These are phyloP conservation scores for Echeveria elegans DNA, from an alignment of 164 flowering plant species.

Conservation along the genomic window DNA sequence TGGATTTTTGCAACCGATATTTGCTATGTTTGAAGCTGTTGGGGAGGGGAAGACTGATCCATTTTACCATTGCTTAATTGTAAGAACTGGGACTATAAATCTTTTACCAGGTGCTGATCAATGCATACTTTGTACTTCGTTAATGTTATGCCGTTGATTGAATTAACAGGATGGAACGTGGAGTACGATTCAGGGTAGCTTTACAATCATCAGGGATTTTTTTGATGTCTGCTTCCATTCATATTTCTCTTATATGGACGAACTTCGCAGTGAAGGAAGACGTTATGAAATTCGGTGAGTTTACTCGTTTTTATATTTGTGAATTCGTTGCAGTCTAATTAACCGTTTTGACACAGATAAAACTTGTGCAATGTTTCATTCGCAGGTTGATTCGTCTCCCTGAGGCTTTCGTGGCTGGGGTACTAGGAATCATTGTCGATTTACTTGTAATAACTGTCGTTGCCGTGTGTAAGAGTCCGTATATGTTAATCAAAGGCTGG, in stretches of 20 bases:
- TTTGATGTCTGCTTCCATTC: constrained; percentile 61
- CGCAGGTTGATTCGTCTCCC: constrained; percentile 65
- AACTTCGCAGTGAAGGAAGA: constrained; percentile 41
- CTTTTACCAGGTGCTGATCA: not conserved
- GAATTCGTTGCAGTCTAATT: not conserved
- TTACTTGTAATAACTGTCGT: constrained; percentile 48
- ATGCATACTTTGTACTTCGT: not conserved
- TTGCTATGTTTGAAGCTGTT: constrained; percentile 81
- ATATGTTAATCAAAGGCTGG: constrained; percentile 96
- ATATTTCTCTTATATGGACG: constrained; percentile 66
- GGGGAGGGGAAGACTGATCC: constrained; percentile 62
- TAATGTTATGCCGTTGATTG: not conserved
- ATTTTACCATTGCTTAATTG: constrained; percentile 58
- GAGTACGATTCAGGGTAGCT: constrained; percentile 53
- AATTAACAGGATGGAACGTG: constrained; percentile 68
- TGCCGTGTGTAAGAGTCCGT: constrained; percentile 66
- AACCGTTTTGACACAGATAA: not conserved
- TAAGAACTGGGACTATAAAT: too few relatives aligned
- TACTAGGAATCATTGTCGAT: constrained; percentile 53
- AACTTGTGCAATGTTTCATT: not conserved
- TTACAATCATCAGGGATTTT: constrained; percentile 60
- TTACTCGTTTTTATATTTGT: not conserved
- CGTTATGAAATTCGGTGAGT: constrained; percentile 68
- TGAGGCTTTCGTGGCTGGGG: constrained; percentile 46
- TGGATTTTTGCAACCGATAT: constrained; percentile 60